Evolutionary conservation across 371 early-diverging fungal species (phyloP), one percentile per base, ranked within the genome.

Genomic region (Lichtheimia corymbifera): DNA sequence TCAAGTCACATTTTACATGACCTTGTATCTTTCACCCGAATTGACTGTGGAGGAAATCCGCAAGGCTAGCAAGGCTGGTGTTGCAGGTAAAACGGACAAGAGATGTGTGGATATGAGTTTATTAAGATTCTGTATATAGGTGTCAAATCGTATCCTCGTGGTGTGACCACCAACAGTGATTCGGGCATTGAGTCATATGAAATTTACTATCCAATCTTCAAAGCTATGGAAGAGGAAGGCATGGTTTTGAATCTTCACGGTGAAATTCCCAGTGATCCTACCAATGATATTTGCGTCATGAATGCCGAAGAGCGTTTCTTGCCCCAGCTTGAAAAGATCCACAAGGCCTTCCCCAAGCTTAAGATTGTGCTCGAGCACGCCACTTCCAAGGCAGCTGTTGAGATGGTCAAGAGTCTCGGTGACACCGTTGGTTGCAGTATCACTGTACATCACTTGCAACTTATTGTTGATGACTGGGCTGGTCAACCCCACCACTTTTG

Each of bases 91-190:
- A 17, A 2, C 0, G 9, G 14, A 17, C 6, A 14, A 11, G 12
- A 9, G 14, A 17, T 18, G 47, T 15, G 17, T 7, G 5, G 20
- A 54, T 17, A 40, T 28, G 40, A n/a, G 11, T 17, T 13, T 6
- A 27, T 54, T 14, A 13, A 24, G 4, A 40, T 13, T 4, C 28
- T 4, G 13, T 20, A 2, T 17, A 27, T 15, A 51, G 95, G 95
- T 56, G 97, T 98, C 60, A 98, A 98, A 73, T 92, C 94, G 11
- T 98, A 98, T 73, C 98, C 98, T 20, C 88, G 96, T 35, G 97
- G 98, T 35, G 99, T 98, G 22, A 98, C 99, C 0, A 98, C 99
- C 61, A 97, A 98, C 86, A 90, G 91, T 62, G 97, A 97, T 58
- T 85, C 86, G 59, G 98, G 98, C 53, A 95, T 98, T 63, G 93